phyloP scores from a whole-genome alignment of 2,329 filamentous ascomycete genomes.

The Catunica adiposa region DNA sequence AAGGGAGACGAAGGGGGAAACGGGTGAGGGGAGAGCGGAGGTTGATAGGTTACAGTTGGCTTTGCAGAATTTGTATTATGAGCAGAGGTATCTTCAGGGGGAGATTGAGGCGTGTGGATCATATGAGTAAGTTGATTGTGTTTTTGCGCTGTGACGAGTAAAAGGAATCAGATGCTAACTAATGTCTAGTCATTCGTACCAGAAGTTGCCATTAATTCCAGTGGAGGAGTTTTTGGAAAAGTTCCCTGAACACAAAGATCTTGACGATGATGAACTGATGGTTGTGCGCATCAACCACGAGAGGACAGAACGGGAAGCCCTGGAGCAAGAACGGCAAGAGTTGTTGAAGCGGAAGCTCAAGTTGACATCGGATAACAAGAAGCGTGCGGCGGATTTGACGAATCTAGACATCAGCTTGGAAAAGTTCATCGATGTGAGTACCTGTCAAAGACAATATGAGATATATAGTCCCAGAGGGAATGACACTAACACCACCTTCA shows the following conservation, averaged over 20 bases:
- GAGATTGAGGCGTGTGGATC: constrained; percentile 84
- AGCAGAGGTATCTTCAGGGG: constrained; percentile 75
- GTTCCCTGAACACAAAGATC: constrained; percentile 58
- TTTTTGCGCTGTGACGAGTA: neutral
- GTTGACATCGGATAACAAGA: constrained; percentile 60
- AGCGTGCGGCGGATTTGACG: constrained; percentile 80
- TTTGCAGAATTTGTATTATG: constrained; percentile 90
- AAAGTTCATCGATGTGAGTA: constrained; percentile 75
- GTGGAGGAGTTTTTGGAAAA: constrained; percentile 63
- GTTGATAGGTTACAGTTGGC: constrained; percentile 84
- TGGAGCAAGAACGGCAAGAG: constrained; percentile 72
- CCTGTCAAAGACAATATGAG: neutral
- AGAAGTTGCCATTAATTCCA: constrained; percentile 68
- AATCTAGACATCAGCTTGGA: constrained; percentile 85
- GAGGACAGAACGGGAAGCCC: constrained; percentile 60
- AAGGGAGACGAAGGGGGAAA: constrained; percentile 70
- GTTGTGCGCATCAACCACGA: constrained; percentile 84
- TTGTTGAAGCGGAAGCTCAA: constrained; percentile 50
- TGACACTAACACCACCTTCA: constrained; percentile 22
- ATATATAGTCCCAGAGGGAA: neutral
- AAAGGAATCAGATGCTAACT: neutral
- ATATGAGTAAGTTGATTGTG: constrained; percentile 53
- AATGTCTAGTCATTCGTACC: constrained; percentile 59
- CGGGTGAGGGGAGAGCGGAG: constrained; percentile 74
- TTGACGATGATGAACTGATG: constrained; percentile 68